Evolutionary conservation across 2,329 filamentous ascomycete genomes (phyloP), one percentile per base, ranked within the genome.

Genomic region (Piedraia hortae): DNA sequence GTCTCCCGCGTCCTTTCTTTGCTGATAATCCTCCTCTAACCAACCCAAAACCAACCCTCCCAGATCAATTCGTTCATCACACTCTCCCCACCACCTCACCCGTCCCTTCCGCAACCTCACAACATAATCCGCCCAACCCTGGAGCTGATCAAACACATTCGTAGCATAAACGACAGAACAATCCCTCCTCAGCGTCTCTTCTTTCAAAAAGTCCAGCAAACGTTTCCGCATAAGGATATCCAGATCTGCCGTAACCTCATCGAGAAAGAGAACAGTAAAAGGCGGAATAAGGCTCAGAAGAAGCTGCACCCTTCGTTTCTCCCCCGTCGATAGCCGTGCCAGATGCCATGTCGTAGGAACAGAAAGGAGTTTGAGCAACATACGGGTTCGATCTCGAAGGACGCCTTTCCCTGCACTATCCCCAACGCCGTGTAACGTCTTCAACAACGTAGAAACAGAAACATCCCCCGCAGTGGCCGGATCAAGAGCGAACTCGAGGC

Each of bases 101-200:
- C 58, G 63, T 13, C 85, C 85, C 20, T 90, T 45, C 41, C 78
- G 70, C 82, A 97, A 91, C 44, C 93, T 82, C 21, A 89, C 80
- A 16, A 97, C 54, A 47, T 97, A 80, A 1, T 74, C 89, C 4
- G 85, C 85, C 85, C 85, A 97, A 10, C 69, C 67, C 1, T 78
- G 78, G 22, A 97, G 52, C 43, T 93, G 91, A 42, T 97, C 85
- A 34, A 97, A 50, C 31, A 97, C 91, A 46, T 97, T 85, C 8
- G 85, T 97, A 5, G 85, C 85, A 43, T 97, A 97, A 14, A 97
- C 78, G 35, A 97, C 74, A 4, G 85, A 91, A 42, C 80, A 91
- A 17, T 64, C 56, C 23, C 82, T 56, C 5, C 42, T 53, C 48
- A 82, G 71, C 0, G 82, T 91, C 61, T 97, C 85, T 27, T 56